Evolutionary conservation across 2,329 filamentous ascomycete species (phyloP), one percentile per base, ranked within the genome.

Genomic region (Beauveria varroae): DNA sequence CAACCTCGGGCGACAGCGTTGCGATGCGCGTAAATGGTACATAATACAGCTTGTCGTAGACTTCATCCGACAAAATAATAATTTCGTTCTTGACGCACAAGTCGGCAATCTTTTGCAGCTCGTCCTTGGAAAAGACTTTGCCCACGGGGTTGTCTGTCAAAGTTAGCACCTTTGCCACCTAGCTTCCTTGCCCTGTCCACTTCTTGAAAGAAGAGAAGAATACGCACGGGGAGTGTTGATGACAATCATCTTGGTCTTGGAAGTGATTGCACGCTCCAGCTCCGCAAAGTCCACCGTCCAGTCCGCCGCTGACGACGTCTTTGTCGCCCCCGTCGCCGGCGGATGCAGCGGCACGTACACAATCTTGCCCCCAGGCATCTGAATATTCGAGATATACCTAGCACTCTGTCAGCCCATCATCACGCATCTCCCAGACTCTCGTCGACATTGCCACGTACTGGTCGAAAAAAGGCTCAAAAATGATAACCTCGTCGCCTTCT

Each of bases 381-480:
- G 90, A 65, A 99, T 98, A 76, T 99, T 99, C 79, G 88, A 92
- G 67, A 99, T 96, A 74, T 98, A 96, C 68, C 83, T 86, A 37
- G 34, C 34, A 37, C 34, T 7, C 30, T 55, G 41, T 30, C 40
- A 37, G 18, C n/a, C 2, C 14, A 14, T 37, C 40, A 2, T 30
- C 30, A 22, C 49, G 14, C 18, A 34, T 44, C 40, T 30, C 44
- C 12, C 10, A 34, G 3, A 24, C 14, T 28, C 44, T 54, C 12
- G 34, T n/a, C 26, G n/a, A 22, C 22, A 37, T 58, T n/a, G 6
- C 12, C 6, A 69, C 80, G 71, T 73, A 90, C 86, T 99, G 95
- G 76, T 99, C 95, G 73, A 98, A 99, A 78, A 97, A 99, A 12
- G 95, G 95, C 78, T 99, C 95, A 73, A 99, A 97, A 61, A 99